Percentiles rank a stretch among this genome's conserved stretches.
These are phyloP conservation scores for Colletotrichum limetticola DNA, from an alignment of 2,329 filamentous ascomycete genomes.

Conservation along the genomic window DNA sequence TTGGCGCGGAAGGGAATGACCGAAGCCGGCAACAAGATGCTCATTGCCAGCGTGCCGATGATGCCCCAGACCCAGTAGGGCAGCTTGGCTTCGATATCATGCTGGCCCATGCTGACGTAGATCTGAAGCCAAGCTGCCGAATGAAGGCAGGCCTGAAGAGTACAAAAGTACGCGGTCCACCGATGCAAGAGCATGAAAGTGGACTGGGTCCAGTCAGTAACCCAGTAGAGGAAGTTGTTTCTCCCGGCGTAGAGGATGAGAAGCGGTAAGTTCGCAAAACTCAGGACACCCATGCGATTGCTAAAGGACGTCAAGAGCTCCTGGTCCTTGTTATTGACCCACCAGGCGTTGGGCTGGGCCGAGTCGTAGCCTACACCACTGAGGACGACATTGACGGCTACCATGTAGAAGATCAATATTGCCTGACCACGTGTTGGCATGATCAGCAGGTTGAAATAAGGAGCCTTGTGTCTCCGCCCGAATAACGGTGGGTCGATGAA, in stretches of 20 bases:
- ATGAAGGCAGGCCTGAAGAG: conserved; percentile 53
- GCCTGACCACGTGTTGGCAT: conserved; percentile 49
- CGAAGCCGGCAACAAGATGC: conserved; percentile 44
- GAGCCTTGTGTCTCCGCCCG: conserved; percentile 35
- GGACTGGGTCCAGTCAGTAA: conserved; percentile 55
- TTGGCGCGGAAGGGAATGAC: conserved; percentile 45
- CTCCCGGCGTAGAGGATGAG: conserved; percentile 50
- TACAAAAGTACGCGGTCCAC: conserved; percentile 53
- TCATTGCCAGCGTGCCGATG: conserved; percentile 47
- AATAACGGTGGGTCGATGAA: conserved; percentile 4
- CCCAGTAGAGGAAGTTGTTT: conserved; percentile 54
- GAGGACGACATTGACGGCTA: conserved; percentile 45
- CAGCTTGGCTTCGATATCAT: conserved; percentile 40
- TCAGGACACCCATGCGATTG: conserved; percentile 48
- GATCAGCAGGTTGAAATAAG: conserved; percentile 46
- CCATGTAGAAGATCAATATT: conserved; percentile 46
- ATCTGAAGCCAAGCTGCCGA: conserved; percentile 45
- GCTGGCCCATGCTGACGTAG: conserved; percentile 43
- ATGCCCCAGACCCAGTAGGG: conserved; percentile 55
- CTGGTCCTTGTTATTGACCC: conserved; percentile 34
- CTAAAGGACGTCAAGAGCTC: conserved; percentile 42
- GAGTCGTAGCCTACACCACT: conserved; percentile 39
- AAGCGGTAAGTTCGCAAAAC: conserved; percentile 45
- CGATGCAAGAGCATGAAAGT: conserved; percentile 58
- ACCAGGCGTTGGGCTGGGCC: conserved; percentile 37